phyloP scores from a whole-genome alignment of 169 alveolate genomes.

The Plasmodium coatneyi region DNA sequence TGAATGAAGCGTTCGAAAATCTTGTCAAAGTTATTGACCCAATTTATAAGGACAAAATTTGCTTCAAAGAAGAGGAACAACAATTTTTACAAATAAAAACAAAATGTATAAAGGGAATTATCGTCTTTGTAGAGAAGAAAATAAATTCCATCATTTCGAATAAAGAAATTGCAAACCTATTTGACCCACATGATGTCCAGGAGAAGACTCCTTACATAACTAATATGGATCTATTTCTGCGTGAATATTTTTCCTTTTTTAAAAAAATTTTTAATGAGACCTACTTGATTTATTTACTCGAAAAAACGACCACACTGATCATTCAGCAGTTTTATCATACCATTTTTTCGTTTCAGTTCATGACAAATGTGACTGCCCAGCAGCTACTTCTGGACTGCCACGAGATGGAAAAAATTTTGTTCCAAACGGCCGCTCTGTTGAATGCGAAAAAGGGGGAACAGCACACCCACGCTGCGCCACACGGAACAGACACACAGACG shows the following conservation, averaged over 20 bases:
- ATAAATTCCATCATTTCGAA: constrained; percentile 27
- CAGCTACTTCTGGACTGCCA: constrained; percentile 81
- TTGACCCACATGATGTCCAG: constrained; percentile 28
- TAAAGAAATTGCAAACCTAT: constrained; percentile 13
- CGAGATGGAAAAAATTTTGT: constrained; percentile 75
- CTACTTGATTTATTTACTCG: constrained; percentile 78
- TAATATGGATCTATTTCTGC: constrained; percentile 22
- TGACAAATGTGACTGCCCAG: constrained; percentile 77
- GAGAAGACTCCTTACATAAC: constrained; percentile 20
- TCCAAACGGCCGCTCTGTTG: neutral
- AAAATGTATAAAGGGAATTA: constrained; percentile 54
- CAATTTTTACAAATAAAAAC: constrained; percentile 57
- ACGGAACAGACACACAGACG: neutral
- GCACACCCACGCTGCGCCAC: neutral
- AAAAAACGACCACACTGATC: constrained; percentile 79
- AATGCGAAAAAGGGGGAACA: neutral
- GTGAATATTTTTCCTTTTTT: constrained; percentile 32
- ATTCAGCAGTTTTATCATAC: constrained; percentile 78
- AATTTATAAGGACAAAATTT: constrained; percentile 5
- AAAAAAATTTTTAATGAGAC: constrained; percentile 61
- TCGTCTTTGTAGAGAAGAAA: constrained; percentile 26
- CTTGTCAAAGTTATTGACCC: constrained; percentile 17
- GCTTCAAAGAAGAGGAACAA: constrained; percentile 58
- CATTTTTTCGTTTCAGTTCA: constrained; percentile 76
- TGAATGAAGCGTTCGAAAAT: constrained; percentile 66